A percentile compares a stretch with the other conserved stretches of the same genome.
phyloP scores from a whole-genome alignment of 2,329 filamentous ascomycete genomes.

The Alternaria gaisen region DNA sequence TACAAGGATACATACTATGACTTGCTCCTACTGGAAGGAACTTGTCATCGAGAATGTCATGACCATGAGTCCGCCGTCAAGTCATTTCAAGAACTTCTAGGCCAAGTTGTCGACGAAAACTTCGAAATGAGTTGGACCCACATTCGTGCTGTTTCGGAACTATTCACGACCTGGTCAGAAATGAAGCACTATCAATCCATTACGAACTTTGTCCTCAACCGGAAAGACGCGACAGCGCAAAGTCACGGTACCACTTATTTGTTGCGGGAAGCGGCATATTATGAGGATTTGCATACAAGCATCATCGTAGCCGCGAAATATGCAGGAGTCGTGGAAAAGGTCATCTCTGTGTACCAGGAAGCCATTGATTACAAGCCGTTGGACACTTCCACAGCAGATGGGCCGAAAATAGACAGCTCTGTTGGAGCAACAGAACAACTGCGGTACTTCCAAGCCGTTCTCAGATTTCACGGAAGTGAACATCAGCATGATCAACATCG shows the following conservation, averaged over 20 bases:
- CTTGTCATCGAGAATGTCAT: not conserved
- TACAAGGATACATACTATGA: too few relatives aligned
- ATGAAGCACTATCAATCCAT: too few relatives aligned
- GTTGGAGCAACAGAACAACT: not conserved
- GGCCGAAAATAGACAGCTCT: not conserved
- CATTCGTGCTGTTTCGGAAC: too few relatives aligned
- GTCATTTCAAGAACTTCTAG: too few relatives aligned
- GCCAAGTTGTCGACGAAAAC: too few relatives aligned
- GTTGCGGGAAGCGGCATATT: not conserved
- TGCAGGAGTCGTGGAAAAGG: not conserved
- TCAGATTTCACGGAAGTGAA: not conserved
- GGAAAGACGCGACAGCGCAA: not conserved
- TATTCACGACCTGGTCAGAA: too few relatives aligned
- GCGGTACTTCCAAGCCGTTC: not conserved
- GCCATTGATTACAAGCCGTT: not conserved
- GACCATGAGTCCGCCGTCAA: not conserved
- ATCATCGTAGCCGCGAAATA: not conserved
- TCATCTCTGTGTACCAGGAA: constrained; percentile 1
- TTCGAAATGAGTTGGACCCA: too few relatives aligned
- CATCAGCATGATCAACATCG: not conserved
- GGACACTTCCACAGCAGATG: not conserved
- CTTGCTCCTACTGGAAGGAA: too few relatives aligned
- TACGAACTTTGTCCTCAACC: too few relatives aligned
- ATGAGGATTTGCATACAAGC: not conserved
- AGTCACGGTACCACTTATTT: not conserved